phyloP scores from a whole-genome alignment of 2,329 filamentous ascomycete species.

The Penicillium sp. region DNA sequence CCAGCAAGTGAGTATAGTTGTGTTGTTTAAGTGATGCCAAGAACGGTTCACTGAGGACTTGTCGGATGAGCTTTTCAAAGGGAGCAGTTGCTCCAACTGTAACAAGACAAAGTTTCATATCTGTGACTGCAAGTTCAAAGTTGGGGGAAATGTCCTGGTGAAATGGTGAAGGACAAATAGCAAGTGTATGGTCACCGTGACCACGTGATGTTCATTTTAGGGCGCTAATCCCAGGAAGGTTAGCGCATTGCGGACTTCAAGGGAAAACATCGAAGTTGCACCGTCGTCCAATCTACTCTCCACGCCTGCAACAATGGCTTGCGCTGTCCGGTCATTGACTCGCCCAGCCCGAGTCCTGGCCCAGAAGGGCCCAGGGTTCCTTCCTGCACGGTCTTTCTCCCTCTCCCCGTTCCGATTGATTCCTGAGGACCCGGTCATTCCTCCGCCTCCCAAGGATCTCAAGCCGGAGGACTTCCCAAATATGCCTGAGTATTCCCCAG shows the following conservation, averaged over 20 bases:
- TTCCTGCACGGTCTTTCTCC: constrained; percentile 32
- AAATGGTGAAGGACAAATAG: neutral
- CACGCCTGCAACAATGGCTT: constrained; percentile 35
- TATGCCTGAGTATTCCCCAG: constrained; percentile 36
- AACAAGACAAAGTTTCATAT: constrained; percentile 62
- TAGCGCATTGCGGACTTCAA: constrained; percentile 22
- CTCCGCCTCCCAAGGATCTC: constrained; percentile 27
- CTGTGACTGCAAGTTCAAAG: neutral
- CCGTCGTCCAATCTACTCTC: constrained; percentile 9
- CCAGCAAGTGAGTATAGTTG: constrained; percentile 64
- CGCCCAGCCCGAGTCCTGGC: constrained; percentile 32
- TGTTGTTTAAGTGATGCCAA: constrained; percentile 54
- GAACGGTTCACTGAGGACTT: constrained; percentile 59
- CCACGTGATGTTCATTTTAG: constrained; percentile 4
- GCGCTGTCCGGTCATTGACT: constrained; percentile 36
- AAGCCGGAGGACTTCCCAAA: constrained; percentile 27
- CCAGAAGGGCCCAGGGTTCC: constrained; percentile 27
- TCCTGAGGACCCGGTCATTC: constrained; percentile 31
- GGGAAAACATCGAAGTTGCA: constrained; percentile 20
- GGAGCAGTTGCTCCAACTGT: constrained; percentile 89
- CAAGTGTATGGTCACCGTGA: neutral
- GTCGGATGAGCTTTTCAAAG: constrained; percentile 66
- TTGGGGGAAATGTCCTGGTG: neutral
- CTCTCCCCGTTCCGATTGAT: constrained; percentile 30
- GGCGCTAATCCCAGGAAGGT: constrained; percentile 7